Evolutionary conservation across 306 rosid genomes (phyloP).

Genomic region (Sechiopsis laciniata): DNA sequence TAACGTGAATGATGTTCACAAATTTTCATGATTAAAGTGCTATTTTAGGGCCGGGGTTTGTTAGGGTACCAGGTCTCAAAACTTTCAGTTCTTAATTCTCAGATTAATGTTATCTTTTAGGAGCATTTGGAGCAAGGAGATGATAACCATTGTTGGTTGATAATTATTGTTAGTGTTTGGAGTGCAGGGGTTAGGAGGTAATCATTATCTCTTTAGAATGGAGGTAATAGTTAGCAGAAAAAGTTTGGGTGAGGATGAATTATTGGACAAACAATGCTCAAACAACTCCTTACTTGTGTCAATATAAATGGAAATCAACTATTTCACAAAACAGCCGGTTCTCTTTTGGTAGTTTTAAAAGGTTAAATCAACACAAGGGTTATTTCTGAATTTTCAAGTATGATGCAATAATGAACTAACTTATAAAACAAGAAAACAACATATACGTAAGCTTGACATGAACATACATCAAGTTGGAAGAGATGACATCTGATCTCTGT

Average conservation of each 20-base stretch:
- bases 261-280: too few relatives aligned
- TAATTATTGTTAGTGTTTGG: too few relatives aligned
- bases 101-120: too few relatives aligned
- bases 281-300: too few relatives aligned
- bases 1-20: background rate
- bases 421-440: constrained; percentile 8
- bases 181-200: too few relatives aligned
- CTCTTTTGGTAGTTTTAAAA: background rate
- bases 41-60: background rate
- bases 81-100: background rate
- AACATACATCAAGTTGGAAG: constrained; percentile 82
- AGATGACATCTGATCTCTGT: constrained; percentile 56
- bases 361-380: background rate
- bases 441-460: background rate
- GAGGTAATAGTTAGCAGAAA: too few relatives aligned
- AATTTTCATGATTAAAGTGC: too few relatives aligned
- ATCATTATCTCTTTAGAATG: too few relatives aligned
- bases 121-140: too few relatives aligned
- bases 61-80: background rate
- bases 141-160: too few relatives aligned
- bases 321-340: background rate
- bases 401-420: constrained; percentile 17
- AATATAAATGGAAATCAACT: background rate
- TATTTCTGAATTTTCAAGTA: background rate
- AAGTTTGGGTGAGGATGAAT: too few relatives aligned